A percentile compares a stretch with the other conserved stretches of the same genome.
Conservation (phyloP, 768 basidiomycete genomes). For the Zangia roseola region DNA sequence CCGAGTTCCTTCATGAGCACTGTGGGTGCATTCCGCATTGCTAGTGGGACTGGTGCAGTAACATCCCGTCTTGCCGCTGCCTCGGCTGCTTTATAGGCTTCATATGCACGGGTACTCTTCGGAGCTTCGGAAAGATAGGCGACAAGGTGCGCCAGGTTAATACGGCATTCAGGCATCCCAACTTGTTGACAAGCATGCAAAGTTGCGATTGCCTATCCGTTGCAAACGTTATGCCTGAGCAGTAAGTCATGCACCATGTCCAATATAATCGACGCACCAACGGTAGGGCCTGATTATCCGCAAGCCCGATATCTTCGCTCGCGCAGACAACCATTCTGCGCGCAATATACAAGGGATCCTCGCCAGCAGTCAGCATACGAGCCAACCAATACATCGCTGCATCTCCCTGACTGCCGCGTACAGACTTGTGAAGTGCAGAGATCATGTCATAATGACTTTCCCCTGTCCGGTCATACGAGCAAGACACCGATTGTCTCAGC, state of each 20-base stretch:
- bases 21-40: conserved; percentile 79
- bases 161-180: conserved; percentile 83
- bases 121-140: conserved; percentile 80
- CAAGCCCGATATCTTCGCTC: conserved; percentile 83
- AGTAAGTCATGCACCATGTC: background rate
- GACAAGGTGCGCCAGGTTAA: conserved; percentile 74
- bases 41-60: conserved; percentile 62
- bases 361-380: conserved; percentile 76
- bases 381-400: conserved; percentile 90
- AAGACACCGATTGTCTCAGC: conserved; percentile 60
- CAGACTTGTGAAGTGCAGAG: conserved; percentile 79
- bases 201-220: conserved; percentile 54
- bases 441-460: conserved; percentile 82
- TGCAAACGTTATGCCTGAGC: background rate
- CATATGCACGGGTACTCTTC: conserved; percentile 78
- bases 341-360: conserved; percentile 77
- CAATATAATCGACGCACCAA: conserved; percentile 42
- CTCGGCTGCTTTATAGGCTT: conserved; percentile 71
- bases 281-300: conserved; percentile 74
- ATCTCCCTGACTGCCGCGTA: conserved; percentile 71
- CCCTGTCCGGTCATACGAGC: conserved; percentile 72
- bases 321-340: conserved; percentile 77
- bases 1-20: conserved; percentile 65
- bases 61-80: conserved; percentile 53
- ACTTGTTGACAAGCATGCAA: conserved; percentile 64